Evolutionary conservation across 108 stramenopile species (phyloP), one percentile per base, ranked within the genome.

Genomic region (Nannochloropsis gaditana): DNA sequence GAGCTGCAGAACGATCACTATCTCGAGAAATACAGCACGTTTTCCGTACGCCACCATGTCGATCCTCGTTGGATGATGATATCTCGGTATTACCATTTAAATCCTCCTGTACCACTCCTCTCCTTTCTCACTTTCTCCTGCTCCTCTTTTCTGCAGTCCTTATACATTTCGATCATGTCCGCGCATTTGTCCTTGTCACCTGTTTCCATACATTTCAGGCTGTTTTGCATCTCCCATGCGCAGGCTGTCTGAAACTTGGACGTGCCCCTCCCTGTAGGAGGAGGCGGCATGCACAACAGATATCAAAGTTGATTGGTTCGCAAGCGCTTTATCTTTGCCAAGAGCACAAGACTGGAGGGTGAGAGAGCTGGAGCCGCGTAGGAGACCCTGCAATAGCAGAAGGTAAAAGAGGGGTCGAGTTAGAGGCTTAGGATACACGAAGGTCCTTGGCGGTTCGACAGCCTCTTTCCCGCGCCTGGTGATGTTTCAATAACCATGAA

Each of bases 241-340:
- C 59, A 73, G 59, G 59, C 59, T n/a, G 59, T 73, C 59, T 73
- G 59, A 73, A 73, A 73, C 59, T 73, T 73, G 59, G 59, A 73
- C 59, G 59, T 73, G 4, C 59, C 59, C 59, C 59, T 73, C n/a
- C 59, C 59, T n/a, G 59, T 73, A n/a, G 59, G 59, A 15, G 59
- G 59, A 15, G 59, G 1, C n/a, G 59, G 19, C 59, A 73, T 73
- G 59, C 59, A n/a, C 5, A 15, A 73, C 19, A 31, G 31, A 31
- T 31, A 31, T 31, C 31, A 31, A 31, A 31, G 31, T 31, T 31
- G 31, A 31, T 31, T 31, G 31, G 31, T 31, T 31, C 31, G 31
- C 31, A 31, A 31, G 31, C 31, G 31, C 31, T 31, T 31, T 31
- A 31, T 31, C 31, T 31, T 31, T 31, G 31, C 31, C 31, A 31